phyloP scores from a whole-genome alignment of 805 yeast species.

The Suhomyces vadensis region DNA sequence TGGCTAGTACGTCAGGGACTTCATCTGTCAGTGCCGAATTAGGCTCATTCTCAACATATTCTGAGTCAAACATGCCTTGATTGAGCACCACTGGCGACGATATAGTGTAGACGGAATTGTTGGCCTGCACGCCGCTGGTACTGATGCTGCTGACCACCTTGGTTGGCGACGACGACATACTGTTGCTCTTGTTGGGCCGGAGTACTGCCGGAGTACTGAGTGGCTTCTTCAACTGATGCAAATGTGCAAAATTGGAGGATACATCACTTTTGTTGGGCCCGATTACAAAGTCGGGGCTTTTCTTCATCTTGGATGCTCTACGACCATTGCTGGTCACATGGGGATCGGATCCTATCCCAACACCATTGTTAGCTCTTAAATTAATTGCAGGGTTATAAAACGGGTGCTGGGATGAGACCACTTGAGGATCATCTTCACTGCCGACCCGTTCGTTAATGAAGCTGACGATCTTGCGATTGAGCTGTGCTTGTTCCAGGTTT shows the following conservation, averaged over 20 bases:
- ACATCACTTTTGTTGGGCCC: background rate
- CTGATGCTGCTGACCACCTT: background rate
- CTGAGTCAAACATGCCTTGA: background rate
- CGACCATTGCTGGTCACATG: background rate
- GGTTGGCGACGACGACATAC: slow-evolving; percentile 4
- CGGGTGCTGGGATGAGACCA: slow-evolving; percentile 8
- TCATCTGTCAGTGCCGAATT: background rate
- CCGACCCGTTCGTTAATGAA: slow-evolving; percentile 4
- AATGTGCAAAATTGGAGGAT: slow-evolving; percentile 3
- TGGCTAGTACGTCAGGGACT: background rate
- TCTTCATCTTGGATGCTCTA: slow-evolving; percentile 3
- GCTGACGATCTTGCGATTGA: slow-evolving; percentile 7
- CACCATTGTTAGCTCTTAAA: slow-evolving; percentile 6
- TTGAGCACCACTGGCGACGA: slow-evolving; percentile 7
- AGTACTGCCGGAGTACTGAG: slow-evolving; percentile 54
- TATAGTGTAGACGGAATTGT: slow-evolving; percentile 8
- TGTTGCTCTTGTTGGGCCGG: slow-evolving; percentile 31
- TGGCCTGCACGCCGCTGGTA: background rate
- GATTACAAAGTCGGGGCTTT: background rate
- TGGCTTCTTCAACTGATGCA: slow-evolving; percentile 49
- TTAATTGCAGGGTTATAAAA: slow-evolving; percentile 1
- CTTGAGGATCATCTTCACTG: background rate
- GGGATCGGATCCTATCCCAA: background rate
- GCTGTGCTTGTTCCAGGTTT: slow-evolving; percentile 13
- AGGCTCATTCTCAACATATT: background rate